Percentiles rank a stretch among this genome's conserved stretches.
These are phyloP conservation scores for Agaricus subrufescens DNA, from an alignment of 768 basidiomycete species.

Conservation along the genomic window DNA sequence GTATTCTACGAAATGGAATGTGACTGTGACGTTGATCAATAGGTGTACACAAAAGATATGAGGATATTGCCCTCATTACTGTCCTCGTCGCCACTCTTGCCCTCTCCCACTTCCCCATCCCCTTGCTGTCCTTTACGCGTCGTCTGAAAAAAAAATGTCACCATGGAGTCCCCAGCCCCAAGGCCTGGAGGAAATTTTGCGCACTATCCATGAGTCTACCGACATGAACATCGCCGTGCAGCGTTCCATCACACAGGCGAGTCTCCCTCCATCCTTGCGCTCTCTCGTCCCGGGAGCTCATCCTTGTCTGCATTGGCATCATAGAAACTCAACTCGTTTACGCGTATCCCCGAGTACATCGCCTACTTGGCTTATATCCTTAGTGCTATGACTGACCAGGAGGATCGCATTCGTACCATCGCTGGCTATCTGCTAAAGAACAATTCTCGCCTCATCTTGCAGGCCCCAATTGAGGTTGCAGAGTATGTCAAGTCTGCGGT, in stretches of 20 bases:
- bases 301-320: background rate
- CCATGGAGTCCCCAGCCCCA: slow-evolving; percentile 82
- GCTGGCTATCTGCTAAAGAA: slow-evolving; percentile 98
- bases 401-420: slow-evolving; percentile 91
- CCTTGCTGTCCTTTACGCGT: slow-evolving; percentile 27
- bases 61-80: slow-evolving; percentile 19
- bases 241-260: slow-evolving; percentile 77
- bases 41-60: slow-evolving; percentile 23
- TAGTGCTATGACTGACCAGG: slow-evolving; percentile 71
- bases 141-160: slow-evolving; percentile 43
- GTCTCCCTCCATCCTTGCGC: slow-evolving; percentile 13
- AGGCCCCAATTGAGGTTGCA: slow-evolving; percentile 58
- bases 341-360: slow-evolving; percentile 88
- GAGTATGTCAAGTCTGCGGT: slow-evolving; percentile 73
- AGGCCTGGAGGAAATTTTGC: slow-evolving; percentile 88
- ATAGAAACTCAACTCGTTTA: slow-evolving; percentile 85
- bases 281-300: slow-evolving; percentile 14
- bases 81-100: slow-evolving; percentile 19
- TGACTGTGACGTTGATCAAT: slow-evolving; percentile 15
- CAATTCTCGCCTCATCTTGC: slow-evolving; percentile 76
- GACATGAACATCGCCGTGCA: slow-evolving; percentile 73
- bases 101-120: slow-evolving; percentile 16
- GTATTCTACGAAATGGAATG: background rate
- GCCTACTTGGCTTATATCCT: slow-evolving; percentile 96
- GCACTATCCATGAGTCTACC: slow-evolving; percentile 89